phyloP scores from a whole-genome alignment of 2,329 filamentous ascomycete genomes.

The Sporothrix euskadiensis region DNA sequence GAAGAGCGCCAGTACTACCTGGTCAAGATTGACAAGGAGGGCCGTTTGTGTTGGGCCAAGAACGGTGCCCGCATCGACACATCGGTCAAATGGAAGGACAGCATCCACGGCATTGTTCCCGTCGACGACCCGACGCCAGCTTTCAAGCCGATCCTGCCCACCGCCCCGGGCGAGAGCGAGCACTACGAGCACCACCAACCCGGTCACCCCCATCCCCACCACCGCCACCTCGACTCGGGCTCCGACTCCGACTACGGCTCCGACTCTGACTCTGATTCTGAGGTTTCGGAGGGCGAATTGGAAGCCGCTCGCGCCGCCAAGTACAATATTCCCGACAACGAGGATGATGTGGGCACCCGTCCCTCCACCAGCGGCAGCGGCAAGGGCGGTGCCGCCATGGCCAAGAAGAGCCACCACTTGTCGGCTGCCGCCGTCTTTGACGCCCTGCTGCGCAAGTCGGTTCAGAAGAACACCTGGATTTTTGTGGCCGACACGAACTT shows the following conservation, averaged over 20 bases:
- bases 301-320: conserved; percentile 63
- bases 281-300: conserved; percentile 43
- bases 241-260: conserved; percentile 31
- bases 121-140: conserved; percentile 60
- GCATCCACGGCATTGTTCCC: conserved; percentile 70
- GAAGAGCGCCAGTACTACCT: conserved; percentile 82
- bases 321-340: conserved; percentile 58
- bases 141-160: conserved; percentile 44
- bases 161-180: background rate
- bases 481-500: conserved; percentile 87
- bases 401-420: conserved; percentile 63
- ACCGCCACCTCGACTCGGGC: background rate
- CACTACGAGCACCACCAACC: background rate
- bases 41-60: conserved; percentile 83
- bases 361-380: background rate
- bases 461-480: conserved; percentile 89
- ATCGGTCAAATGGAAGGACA: conserved; percentile 73
- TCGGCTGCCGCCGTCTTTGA: conserved; percentile 73
- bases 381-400: background rate
- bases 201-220: background rate
- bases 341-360: background rate
- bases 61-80: conserved; percentile 78
- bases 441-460: conserved; percentile 73
- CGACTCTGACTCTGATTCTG: conserved; percentile 35
- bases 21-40: conserved; percentile 71